Base-by-base conservation (phyloP, 1,284 basidiomycete genomes). In the Moesziomyces antarcticus region DNA sequence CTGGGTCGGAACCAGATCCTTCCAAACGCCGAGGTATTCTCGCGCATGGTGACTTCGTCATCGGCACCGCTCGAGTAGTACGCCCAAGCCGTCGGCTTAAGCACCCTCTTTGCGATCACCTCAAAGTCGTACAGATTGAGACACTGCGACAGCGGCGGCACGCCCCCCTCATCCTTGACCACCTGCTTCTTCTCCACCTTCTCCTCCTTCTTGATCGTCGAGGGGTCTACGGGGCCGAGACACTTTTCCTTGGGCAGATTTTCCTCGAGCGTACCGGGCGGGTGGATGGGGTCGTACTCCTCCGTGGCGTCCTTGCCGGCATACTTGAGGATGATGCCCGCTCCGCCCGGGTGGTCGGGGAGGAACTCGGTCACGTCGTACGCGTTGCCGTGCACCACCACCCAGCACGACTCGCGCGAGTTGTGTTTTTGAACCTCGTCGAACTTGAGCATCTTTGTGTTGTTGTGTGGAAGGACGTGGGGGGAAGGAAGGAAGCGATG, bases 1-100 rank as follows among this genome's bases (percentile, higher is more conserved):
- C 93, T 89, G 13, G 94, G 94, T 18, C 94, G 88, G 87, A 97
- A 97, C 94, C 94, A 97, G 76, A 97, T 88, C 57, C 92, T 91
- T 89, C 91, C 93, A 82, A 91, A 97, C 0, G 93, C 93, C 50
- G 89, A 88, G 61, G 91, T 91, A 82, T 97, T 97, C 85, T 97
- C 94, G 24, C 94, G 88, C 84, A 85, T 82, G 9, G 86, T 86
- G 56, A 85, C 82, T 46, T 79, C 84, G 89, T 89, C 37, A 91
- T 94, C 82, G 3, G 82, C 80, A 22, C 81, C 82, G 8, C 79
- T 81, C 11, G 81, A 83, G 68, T 84, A 84, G 79, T 84, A 84
- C 1, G 82, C 82, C 82, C 82, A 84, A 0, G 82, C 82, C 20
- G 78, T 73, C 6, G 77, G 80, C 47, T 80, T 77, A 48, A 83